Base-by-base conservation (phyloP, 1,284 basidiomycete species). In the Albatrellus sp. region DNA sequence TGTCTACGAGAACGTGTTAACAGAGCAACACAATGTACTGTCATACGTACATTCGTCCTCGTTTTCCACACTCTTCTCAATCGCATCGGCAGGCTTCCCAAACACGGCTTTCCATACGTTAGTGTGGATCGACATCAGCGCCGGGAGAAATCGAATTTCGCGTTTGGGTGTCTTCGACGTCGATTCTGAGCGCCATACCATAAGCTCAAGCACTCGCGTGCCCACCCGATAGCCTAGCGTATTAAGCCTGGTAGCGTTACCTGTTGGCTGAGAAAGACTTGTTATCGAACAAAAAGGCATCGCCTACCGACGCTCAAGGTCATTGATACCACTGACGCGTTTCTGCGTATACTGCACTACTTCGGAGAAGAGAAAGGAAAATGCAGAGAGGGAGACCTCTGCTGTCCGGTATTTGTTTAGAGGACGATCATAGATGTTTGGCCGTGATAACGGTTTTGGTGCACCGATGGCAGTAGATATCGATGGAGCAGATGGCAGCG, bases 71-170 rank as follows among this genome's bases (percentile, higher is more conserved):
- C 89, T 92, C 64, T 90, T 85, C 64, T 98, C 93, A 40, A 98
- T 79, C 1, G 85, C 90, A 58, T 98, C 96, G 11, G 96, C 96
- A 3, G 89, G 72, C 59, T 84, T 87, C 2, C 91, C 92, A 58
- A 97, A 98, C 12, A 92, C 84, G 20, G 91, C 85, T 50, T 84
- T 81, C 85, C 94, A 98, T 19, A 98, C 80, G 52, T 92, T 86
- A 0, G 89, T 91, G 55, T 96, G 90, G 42, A 97, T 80, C 54
- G 81, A 82, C 77, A 92, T 90, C 43, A 97, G 72, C 1, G 87
- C 84, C 8, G 90, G 88, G 16, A 96, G 72, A 52, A 96, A 80
- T 36, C 89, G 79, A 37, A 84, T 86, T 58, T 93, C 89, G 54
- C 90, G 79, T 59, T 90, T 90, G 7, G 92, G 90, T 40, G 78